Evolutionary conservation across 768 basidiomycete genomes (phyloP).

Genomic region (Polyporus arcularius): DNA sequence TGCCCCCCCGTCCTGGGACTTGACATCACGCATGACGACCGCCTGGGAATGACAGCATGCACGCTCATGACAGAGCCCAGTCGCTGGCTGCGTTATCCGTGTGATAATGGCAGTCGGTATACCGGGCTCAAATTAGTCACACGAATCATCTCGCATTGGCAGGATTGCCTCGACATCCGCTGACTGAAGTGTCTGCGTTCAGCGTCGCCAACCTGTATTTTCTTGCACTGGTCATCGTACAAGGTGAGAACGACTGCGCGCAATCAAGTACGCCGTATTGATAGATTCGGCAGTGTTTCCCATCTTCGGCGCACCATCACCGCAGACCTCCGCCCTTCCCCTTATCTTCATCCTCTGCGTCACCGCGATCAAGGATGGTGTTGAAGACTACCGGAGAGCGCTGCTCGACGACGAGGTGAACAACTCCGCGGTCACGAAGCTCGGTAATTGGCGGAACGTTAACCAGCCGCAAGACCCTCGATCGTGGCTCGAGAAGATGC

Average conservation of each 20-base stretch:
- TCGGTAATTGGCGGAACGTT: slow-evolving; percentile 87
- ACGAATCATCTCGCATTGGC: neutral
- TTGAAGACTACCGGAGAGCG: slow-evolving; percentile 95
- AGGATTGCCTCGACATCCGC: too few species aligned
- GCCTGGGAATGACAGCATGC: too few species aligned
- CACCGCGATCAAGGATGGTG: slow-evolving; percentile 93
- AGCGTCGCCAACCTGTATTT: slow-evolving; percentile 95
- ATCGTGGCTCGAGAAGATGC: slow-evolving; percentile 70
- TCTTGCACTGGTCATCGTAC: slow-evolving; percentile 76
- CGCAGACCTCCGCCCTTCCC: slow-evolving; percentile 81
- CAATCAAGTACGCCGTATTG: neutral
- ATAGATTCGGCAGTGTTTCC: slow-evolving; percentile 64
- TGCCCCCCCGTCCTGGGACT: too few species aligned
- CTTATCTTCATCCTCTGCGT: slow-evolving; percentile 84
- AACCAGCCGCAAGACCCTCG: slow-evolving; percentile 83
- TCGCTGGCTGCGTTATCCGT: too few species aligned
- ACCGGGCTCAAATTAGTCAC: too few species aligned
- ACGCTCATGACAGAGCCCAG: too few species aligned
- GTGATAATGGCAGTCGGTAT: too few species aligned
- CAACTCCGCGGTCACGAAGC: slow-evolving; percentile 87
- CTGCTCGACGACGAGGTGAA: slow-evolving; percentile 91
- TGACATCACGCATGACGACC: too few species aligned
- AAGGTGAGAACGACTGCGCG: slow-evolving; percentile 47
- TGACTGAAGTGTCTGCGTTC: neutral
- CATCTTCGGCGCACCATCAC: slow-evolving; percentile 85